These are phyloP conservation scores for Prunus yedoensis DNA, from an alignment of 331 rosid genomes.

Conservation along the genomic window DNA sequence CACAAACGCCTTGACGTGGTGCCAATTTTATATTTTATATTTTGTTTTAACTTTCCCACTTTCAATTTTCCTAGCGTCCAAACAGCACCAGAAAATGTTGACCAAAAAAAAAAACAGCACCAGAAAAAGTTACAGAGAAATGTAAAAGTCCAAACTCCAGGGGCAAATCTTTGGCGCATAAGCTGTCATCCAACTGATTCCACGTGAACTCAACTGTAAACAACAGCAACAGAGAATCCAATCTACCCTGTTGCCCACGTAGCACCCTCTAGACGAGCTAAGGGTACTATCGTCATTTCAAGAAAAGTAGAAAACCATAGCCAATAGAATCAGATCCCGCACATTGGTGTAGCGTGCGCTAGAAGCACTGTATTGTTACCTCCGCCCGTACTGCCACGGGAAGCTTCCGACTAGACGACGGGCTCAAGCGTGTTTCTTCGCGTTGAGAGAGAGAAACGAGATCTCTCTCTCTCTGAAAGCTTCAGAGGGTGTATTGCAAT, in stretches of 20 bases:
- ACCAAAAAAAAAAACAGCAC: too few relatives aligned
- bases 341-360: background rate
- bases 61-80: background rate
- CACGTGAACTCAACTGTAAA: background rate
- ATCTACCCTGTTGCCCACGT: background rate
- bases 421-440: background rate
- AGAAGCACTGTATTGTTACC: slow-evolving; percentile 20
- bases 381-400: slow-evolving; percentile 6
- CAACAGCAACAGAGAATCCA: background rate
- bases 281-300: background rate
- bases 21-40: too few relatives aligned
- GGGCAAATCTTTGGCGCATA: background rate
- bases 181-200: slow-evolving; percentile 9
- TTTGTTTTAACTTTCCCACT: background rate
- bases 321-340: background rate
- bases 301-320: too few relatives aligned
- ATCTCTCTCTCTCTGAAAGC: background rate
- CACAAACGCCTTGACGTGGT: too few relatives aligned
- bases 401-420: slow-evolving; percentile 47
- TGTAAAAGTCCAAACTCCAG: background rate
- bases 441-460: background rate
- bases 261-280: too few relatives aligned
- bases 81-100: too few relatives aligned
- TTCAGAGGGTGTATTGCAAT: slow-evolving; percentile 13
- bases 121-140: background rate